Percentiles rank a stretch among this genome's conserved stretches.
These are phyloP conservation scores for Helotiales sp. DNA, from an alignment of 2,329 filamentous ascomycete species.

Conservation along the genomic window DNA sequence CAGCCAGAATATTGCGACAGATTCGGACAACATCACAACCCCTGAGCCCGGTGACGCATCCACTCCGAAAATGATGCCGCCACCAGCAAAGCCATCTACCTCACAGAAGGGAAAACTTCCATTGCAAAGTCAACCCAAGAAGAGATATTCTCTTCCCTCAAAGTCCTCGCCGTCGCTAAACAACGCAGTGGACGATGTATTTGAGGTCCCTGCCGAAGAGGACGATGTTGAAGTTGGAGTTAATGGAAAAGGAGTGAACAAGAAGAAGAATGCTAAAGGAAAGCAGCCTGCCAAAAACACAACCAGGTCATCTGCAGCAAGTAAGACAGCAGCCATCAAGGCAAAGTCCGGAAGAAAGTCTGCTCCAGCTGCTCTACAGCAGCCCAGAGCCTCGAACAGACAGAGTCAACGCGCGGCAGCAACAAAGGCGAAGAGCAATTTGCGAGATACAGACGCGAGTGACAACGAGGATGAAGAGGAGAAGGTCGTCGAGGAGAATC, in stretches of 20 bases:
- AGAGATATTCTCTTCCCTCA: neutral
- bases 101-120: neutral
- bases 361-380: slow-evolving; percentile 6
- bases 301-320: neutral
- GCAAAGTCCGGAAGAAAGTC: slow-evolving; percentile 8
- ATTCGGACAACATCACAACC: neutral
- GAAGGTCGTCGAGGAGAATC: neutral
- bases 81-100: neutral
- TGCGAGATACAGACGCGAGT: slow-evolving; percentile 4
- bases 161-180: neutral
- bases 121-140: neutral
- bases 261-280: slow-evolving; percentile 2
- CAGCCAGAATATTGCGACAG: neutral
- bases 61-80: slow-evolving; percentile 1
- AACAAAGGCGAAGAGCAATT: slow-evolving; percentile 6
- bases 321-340: neutral
- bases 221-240: neutral
- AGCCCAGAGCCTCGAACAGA: neutral
- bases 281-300: neutral
- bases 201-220: slow-evolving; percentile 4
- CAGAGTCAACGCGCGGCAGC: slow-evolving; percentile 14
- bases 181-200: neutral
- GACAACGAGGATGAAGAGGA: neutral
- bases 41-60: slow-evolving; percentile 9
- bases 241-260: neutral